Evolutionary conservation across 2,329 filamentous ascomycete species (phyloP), one percentile per base, ranked within the genome.

Genomic region (Cryphonectria carpinicola): DNA sequence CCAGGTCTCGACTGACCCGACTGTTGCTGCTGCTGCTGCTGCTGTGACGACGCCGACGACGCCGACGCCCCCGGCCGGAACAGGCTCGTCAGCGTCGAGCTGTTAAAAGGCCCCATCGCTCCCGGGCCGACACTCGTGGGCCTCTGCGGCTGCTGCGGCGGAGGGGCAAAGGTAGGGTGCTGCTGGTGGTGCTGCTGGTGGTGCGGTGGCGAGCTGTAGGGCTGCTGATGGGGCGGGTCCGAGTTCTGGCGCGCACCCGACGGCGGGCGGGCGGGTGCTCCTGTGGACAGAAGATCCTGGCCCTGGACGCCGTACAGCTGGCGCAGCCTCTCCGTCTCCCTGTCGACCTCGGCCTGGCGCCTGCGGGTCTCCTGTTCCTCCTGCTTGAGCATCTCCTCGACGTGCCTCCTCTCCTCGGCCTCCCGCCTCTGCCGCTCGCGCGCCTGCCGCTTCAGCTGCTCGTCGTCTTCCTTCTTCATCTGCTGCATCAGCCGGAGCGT

Each of bases 301-400:
- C 84, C 84, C 66, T 85, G 80, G 62, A 88, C 83, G 64, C 92
- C 92, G 75, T 93, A 95, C 75, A 91, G 80, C 74, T 84, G 88
- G 32, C 88, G 84, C 49, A 99, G 83, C 1, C 94, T 87, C 78
- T 96, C 93, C 0, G 96, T 98, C 82, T 99, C 95, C 73, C 86
- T 87, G 28, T 95, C 90, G 1, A 95, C 82, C 74, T 88, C 87
- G 13, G 85, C 87, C 43, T 90, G 86, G 70, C 84, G 83, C 43
- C 80, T 81, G 37, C 81, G 85, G 0, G 83, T 85, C 75, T 92
- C 90, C 69, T 85, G 86, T 37, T 91, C 89, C 77, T 94, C 92
- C 60, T 86, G 83, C 65, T 91, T 87, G 5, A 92, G 84, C 85
- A 92, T 90, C 76, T 85, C 86, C 76, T 89, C 87, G 68, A 92